Evolutionary conservation across 2,329 filamentous ascomycete species (phyloP), one percentile per base, ranked within the genome.

Genomic region (Alternaria sp.): DNA sequence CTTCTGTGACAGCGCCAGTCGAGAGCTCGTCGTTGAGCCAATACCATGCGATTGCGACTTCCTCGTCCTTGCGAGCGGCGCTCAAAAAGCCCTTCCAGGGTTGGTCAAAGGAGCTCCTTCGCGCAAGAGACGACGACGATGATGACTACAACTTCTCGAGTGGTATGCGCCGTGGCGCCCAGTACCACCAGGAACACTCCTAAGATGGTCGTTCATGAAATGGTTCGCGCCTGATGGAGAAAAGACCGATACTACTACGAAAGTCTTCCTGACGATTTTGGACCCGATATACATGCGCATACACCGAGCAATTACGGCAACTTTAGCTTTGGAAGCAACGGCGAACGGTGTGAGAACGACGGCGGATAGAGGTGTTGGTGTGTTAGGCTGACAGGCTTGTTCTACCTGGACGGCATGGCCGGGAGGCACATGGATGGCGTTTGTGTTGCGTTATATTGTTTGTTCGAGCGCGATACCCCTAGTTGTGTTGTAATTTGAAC

Each of bases 61-160:
- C 58, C 12, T 57, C 55, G 9, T 65, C 65, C 7, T 38, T 73
- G 24, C 68, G 62, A 34, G 57, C 69, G 18, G 62, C 64, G 2
- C 57, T 77, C 30, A 76, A 75, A 57, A 76, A 75, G 57, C 75
- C 74, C 7, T 76, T 76, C 47, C 72, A 76, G 49, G 75, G 74
- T 5, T 77, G 75, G 75, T 70, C 67, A 18, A 74, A 67, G 58
- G 74, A 75, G 11, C 68, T 76, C 4, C 63, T 78, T 5, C 69
- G 68, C 43, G 75, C 76, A 18, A 66, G 71, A 56, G 69, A 77
- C 32, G 65, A 70, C 30, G 62, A 73, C 28, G 75, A 78, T 22
- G 76, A 79, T 51, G 74, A 77, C 43, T 78, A 78, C 63, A 78
- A 78, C 57, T 78, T 78, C 42, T 57, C 71, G 12, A 69, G 66